Conservation (phyloP, 495 filamentous ascomycete species). For the Astrothelium subdiscretum region DNA sequence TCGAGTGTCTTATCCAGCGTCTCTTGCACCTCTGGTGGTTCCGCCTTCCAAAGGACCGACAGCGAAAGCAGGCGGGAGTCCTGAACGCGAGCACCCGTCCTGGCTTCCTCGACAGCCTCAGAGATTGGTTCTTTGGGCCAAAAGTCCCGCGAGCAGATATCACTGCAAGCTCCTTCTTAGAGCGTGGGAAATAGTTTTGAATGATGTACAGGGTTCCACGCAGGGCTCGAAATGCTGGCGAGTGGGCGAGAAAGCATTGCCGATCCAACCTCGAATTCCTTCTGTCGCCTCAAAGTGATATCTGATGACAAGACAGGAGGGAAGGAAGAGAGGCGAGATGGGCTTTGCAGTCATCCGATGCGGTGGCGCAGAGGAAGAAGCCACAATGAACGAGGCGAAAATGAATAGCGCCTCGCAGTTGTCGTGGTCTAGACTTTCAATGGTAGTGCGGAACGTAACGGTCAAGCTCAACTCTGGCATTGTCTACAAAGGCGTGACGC, state of each 20-base stretch:
- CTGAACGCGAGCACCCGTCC: not conserved
- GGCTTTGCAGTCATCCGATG: constrained; percentile 12
- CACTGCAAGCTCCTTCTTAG: not conserved
- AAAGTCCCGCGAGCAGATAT: not conserved
- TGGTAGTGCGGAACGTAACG: constrained; percentile 44
- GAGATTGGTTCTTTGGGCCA: not conserved
- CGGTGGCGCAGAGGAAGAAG: constrained; percentile 17
- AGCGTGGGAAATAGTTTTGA: not conserved
- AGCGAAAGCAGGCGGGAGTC: not conserved
- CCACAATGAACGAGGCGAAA: constrained; percentile 9
- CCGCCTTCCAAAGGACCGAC: not conserved
- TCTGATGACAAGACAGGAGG: not conserved
- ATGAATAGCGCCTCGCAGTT: constrained; percentile 16
- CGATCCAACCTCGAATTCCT: not conserved
- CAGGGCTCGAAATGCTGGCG: not conserved
- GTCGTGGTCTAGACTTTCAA: constrained; percentile 7
- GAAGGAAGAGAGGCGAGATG: not conserved
- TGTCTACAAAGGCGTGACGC: constrained; percentile 76
- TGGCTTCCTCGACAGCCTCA: not conserved
- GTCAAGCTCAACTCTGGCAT: constrained; percentile 95
- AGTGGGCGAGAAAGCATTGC: not conserved
- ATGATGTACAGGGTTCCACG: not conserved
- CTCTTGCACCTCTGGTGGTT: not conserved
- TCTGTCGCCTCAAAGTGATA: not conserved
- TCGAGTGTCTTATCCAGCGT: not conserved